Base-by-base conservation (phyloP, 768 basidiomycete genomes). In the Kockovaella imperatae region DNA sequence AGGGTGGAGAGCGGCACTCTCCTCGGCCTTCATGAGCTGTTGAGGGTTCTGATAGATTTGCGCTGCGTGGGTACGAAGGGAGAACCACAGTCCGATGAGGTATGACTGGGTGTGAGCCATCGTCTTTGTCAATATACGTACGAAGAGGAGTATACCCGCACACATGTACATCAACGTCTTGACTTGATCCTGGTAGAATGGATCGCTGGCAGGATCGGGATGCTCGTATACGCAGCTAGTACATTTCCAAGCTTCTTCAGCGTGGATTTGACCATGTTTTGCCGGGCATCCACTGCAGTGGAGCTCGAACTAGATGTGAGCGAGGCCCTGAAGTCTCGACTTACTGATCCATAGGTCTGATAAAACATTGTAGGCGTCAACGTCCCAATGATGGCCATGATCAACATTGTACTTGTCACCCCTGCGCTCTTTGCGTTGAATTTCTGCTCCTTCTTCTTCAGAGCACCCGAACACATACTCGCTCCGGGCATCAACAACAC, bases 371-470 rank as follows among this genome's bases (percentile, higher is more conserved):
- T 97, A 2, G 95, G 95, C 0, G 89, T 81, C 49, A 99, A 75
- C 1, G 87, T 87, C 11, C 95, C 95, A 53, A 99, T 93, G 69
- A 99, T 87, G 11, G 95, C 95, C 93, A 97, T 97, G 73, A 99
- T 97, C 69, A 99, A 72, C 87, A 99, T 93, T 76, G 95, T 95
- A 68, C 90, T 95, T 0, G 95, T 99, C 14, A 99, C 95, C 30
- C 95, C 87, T 5, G 95, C 95, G 62, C 86, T 89, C 75, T 88
- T 96, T n/a, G 95, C 95, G 63, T 99, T 99, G 76, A 99, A 99
- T 59, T 82, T 87, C 68, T 91, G 88, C 71, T 99, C 95, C 74
- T 99, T 99, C 66, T 84, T 76, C 63, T 80, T 77, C 50, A 95
- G 56, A 0, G 95, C 95, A 6, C 85, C 86, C 30, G 84, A 84